Evolutionary conservation across 257 asterid species (phyloP), one percentile per base, ranked within the genome.

Genomic region (Solanum piurae): DNA sequence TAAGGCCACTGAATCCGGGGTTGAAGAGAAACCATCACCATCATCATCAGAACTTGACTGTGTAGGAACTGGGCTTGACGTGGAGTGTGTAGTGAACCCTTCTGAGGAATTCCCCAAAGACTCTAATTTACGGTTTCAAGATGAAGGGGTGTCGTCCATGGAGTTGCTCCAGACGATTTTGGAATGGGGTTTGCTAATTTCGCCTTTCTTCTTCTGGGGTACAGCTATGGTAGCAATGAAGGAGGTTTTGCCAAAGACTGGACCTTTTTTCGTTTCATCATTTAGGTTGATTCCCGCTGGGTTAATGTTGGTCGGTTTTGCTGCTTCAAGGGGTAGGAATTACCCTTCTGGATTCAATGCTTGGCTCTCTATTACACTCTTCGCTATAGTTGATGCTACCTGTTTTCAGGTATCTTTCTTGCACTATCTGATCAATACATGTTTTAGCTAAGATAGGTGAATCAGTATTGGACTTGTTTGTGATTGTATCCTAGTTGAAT

Each of bases 191-290:
- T 91, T 97, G 89, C 85, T 97, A 90, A 91, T 97, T 84, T 97
- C 99, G 58, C 98, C 99, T 16, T 97, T 97, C 92, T 97, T 97
- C 98, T 97, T 97, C 88, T 97, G 98, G 99, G 99, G 99, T 80
- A 97, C 99, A 84, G 98, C 98, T 74, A 97, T 97, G 99, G 99
- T 97, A 87, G 98, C 98, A 38, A 97, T 97, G 99, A 95, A 97
- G 92, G 99, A 94, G 83, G 94, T 95, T 88, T 90, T 97, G 83
- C 98, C 99, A 29, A 97, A 94, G 89, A 89, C 98, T 31, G 99
- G 98, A 49, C 98, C 95, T 2, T 95, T 95, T 83, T 95, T 95
- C 58, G 95, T 97, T 91, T 89, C 99, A 68, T 89, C 99, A 23
- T 95, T 95, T 90, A 93, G 99, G 88, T 93, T 95, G n/a, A 90